Evolutionary conservation across 2,329 filamentous ascomycete species (phyloP).

Genomic region (Claviceps cyperi): DNA sequence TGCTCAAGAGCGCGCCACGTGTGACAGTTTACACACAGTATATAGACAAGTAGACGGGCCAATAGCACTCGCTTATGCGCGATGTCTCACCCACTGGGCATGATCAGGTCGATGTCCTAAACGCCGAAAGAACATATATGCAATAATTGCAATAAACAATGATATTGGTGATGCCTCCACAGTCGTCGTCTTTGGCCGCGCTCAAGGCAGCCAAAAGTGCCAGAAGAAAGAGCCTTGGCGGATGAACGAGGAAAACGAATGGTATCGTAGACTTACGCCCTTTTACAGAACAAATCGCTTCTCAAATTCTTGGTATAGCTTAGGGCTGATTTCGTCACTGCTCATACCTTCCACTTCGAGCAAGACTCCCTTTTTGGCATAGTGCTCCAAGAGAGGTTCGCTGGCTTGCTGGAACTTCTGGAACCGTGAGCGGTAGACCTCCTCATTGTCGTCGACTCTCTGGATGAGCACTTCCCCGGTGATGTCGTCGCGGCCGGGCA

Average conservation of each 20-base stretch:
- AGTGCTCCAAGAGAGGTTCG: slow-evolving; percentile 74
- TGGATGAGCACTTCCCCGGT: slow-evolving; percentile 79
- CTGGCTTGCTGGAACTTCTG: slow-evolving; percentile 79
- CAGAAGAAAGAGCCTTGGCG: too few species aligned
- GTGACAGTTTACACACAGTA: background rate
- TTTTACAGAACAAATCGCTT: slow-evolving; percentile 42
- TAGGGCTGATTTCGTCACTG: slow-evolving; percentile 91
- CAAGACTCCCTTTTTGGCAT: slow-evolving; percentile 68
- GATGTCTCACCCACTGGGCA: background rate
- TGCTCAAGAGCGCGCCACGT: background rate
- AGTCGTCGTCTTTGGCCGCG: background rate
- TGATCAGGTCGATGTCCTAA: background rate
- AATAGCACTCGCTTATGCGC: too few species aligned
- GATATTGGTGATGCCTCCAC: background rate
- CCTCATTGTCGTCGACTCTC: slow-evolving; percentile 72
- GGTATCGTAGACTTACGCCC: too few species aligned
- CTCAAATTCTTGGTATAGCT: slow-evolving; percentile 71
- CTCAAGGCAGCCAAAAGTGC: background rate
- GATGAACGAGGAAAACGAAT: background rate
- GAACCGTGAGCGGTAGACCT: slow-evolving; percentile 69
- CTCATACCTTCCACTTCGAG: slow-evolving; percentile 79
- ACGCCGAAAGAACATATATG: background rate
- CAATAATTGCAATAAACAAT: background rate
- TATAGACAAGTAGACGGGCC: background rate
- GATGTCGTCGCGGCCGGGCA: slow-evolving; percentile 70